These are phyloP conservation scores for Rhodamnia argentea DNA, from an alignment of 345 rosid species.

Conservation along the genomic window DNA sequence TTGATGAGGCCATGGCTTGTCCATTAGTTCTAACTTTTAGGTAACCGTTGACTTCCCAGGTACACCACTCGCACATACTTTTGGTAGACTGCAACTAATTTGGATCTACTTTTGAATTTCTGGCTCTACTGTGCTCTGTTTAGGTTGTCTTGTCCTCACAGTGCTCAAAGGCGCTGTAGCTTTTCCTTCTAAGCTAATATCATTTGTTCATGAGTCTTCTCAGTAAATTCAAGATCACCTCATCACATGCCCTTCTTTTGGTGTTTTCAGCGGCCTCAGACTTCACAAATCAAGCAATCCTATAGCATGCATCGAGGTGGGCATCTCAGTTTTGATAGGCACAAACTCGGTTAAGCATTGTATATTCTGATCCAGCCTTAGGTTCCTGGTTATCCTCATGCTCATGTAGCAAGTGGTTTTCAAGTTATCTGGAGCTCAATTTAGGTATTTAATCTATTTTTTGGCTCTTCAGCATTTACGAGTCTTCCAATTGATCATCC, in stretches of 20 bases:
- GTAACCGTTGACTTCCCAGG: background rate
- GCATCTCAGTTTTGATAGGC: background rate
- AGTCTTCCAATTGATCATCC: background rate
- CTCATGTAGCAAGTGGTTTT: background rate
- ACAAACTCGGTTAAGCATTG: background rate
- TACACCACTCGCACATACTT: background rate
- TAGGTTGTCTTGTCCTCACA: background rate
- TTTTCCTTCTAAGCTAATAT: background rate
- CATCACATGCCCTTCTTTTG: background rate
- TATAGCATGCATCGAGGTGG: background rate
- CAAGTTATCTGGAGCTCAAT: background rate
- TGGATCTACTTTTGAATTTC: background rate
- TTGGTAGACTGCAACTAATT: background rate
- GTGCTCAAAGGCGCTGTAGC: background rate
- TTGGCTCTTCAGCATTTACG: background rate
- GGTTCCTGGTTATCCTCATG: background rate
- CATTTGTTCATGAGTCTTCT: background rate
- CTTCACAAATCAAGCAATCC: conserved; percentile 8
- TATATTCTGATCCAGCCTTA: background rate
- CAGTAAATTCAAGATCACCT: background rate
- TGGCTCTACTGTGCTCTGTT: background rate
- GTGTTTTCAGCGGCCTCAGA: background rate
- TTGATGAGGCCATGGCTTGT: background rate
- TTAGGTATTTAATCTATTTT: background rate
- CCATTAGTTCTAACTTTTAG: background rate